Base-by-base conservation (phyloP, 306 rosid species). In the Ammopiptanthus mongolicus region DNA sequence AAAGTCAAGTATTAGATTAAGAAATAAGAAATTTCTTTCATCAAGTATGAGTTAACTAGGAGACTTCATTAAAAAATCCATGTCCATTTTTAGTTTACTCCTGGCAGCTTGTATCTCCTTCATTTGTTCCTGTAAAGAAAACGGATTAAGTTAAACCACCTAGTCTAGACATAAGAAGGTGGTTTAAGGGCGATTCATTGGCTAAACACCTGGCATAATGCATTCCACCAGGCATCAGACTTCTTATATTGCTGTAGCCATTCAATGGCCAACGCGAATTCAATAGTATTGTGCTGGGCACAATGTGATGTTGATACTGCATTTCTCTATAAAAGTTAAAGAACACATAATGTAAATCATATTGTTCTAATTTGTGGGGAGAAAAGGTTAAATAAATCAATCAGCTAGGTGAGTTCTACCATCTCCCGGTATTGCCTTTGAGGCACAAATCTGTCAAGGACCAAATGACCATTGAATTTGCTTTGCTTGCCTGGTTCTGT, bases 221-320 rank as follows among this genome's bases (percentile, higher is more conserved):
- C 77, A 9, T 79, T 69, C 86, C 88, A 77, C 19, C 80, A 76
- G 53, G 63, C 62, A 50, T 91, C 84, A 0, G 83, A 81, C 72
- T 41, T 79, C 6, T 33, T 39, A 62, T 86, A 82, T 18, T 55
- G 80, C 39, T 6, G 10, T 65, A 33, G 28, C 92, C 93, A 91
- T 10, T 79, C 81, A 50, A 48, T 33, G 21, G 91, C 88, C 88
- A 88, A 71, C 3, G 21, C 52, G 7, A 77, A 83, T 58, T 86
- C 96, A 36, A 89, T 34, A 14, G 86, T 75, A 74, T 90, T 90
- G 39, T 80, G 55, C 69, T 88, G 89, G n/a, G 96, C 6, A 69
- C 87, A 84, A 75, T 90, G 96, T 36, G 93, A 81, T 14, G 96
- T 88, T 67, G 91, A 84, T 63, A 88, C 86, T 50, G 88, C 91